A percentile compares a stretch with the other conserved stretches of the same genome.
phyloP scores from a whole-genome alignment of 2,329 filamentous ascomycete genomes.

The Ophiocordyceps robertsii region DNA sequence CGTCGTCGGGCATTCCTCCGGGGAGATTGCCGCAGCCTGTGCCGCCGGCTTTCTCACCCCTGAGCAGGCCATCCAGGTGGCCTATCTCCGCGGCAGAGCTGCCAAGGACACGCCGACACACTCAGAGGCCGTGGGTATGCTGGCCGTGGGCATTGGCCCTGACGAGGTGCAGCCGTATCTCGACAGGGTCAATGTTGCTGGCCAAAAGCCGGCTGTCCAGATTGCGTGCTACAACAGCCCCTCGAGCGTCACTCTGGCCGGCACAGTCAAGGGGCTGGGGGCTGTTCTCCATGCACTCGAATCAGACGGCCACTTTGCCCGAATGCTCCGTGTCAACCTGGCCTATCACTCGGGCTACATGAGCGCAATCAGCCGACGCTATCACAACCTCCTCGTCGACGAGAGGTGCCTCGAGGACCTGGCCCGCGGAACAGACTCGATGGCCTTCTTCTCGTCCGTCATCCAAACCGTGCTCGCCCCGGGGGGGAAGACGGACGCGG shows the following conservation, averaged over 20 bases:
- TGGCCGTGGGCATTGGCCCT: constrained; percentile 14
- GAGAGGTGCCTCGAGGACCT: background rate
- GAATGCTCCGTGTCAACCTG: constrained; percentile 2
- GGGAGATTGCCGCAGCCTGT: constrained; percentile 27
- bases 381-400: background rate
- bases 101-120: background rate
- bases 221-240: constrained; percentile 28
- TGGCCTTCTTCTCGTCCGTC: constrained; percentile 2
- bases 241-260: constrained; percentile 23
- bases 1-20: constrained; percentile 24
- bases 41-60: constrained; percentile 14
- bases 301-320: constrained; percentile 7
- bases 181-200: background rate
- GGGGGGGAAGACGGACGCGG: background rate
- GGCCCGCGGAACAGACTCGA: background rate
- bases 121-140: constrained; percentile 17
- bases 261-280: constrained; percentile 8
- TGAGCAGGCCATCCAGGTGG: constrained; percentile 12
- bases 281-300: background rate
- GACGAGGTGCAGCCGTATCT: constrained; percentile 5
- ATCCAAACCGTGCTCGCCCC: background rate
- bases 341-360: constrained; percentile 1
- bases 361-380: background rate
- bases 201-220: background rate
- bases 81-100: constrained; percentile 10